These are phyloP conservation scores for Blumeria hordei DNA, from an alignment of 2,329 filamentous ascomycete species.

Conservation along the genomic window DNA sequence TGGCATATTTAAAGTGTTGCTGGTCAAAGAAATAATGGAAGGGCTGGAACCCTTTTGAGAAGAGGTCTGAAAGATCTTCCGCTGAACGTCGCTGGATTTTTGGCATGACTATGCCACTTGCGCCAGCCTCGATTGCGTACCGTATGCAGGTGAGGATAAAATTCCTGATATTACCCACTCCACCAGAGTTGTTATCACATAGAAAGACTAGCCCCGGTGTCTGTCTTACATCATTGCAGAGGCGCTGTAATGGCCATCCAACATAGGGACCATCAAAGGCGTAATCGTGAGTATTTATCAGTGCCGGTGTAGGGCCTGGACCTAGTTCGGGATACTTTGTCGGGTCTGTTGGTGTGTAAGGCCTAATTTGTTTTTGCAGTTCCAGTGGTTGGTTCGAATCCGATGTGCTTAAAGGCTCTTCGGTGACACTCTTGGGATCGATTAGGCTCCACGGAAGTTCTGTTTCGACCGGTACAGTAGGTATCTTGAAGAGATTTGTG, in stretches of 20 bases:
- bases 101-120: conserved; percentile 22
- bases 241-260: conserved; percentile 19
- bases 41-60: conserved; percentile 16
- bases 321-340: not conserved
- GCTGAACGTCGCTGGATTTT: conserved; percentile 21
- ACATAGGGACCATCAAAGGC: conserved; percentile 18
- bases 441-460: too few species aligned
- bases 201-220: conserved; percentile 21
- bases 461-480: too few species aligned
- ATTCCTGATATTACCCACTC: conserved; percentile 25
- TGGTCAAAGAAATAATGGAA: conserved; percentile 25
- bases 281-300: conserved; percentile 9
- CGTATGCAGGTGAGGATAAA: conserved; percentile 26
- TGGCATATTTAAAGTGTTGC: conserved; percentile 19
- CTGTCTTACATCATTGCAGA: conserved; percentile 21
- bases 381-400: too few species aligned
- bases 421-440: not conserved
- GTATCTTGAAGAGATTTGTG: not conserved
- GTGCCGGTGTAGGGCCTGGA: not conserved
- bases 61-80: conserved; percentile 19
- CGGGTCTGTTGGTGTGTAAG: not conserved
- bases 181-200: conserved; percentile 27
- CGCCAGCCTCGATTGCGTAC: conserved; percentile 24
- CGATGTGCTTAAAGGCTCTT: not conserved
- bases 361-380: not conserved